Base-by-base conservation (phyloP, 768 basidiomycete species). In the Scleroderma bovista region DNA sequence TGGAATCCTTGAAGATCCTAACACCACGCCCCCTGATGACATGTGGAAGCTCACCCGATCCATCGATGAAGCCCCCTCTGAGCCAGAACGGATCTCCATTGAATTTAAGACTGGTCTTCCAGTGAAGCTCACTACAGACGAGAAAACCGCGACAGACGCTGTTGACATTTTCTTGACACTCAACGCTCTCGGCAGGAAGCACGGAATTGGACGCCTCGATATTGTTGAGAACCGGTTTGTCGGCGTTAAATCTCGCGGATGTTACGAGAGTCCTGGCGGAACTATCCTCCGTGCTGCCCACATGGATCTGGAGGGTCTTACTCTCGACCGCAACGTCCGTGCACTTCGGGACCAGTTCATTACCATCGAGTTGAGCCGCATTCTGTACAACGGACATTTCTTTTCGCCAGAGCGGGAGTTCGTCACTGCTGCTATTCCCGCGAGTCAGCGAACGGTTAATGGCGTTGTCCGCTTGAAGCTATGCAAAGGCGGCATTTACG, bases 181-280 rank as follows among this genome's bases (percentile, higher is more conserved):
- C 62, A 99, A 99, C 74, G 75, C 87, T 1, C 83, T 97, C 53
- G 96, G 88, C 32, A 79, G 95, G 57, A 91, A 89, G 65, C 95
- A 99, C 70, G 96, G 94, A 57, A 80, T 99, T 55, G 95, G 96
- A 24, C 83, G 96, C 52, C 88, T 97, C 72, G 96, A 99, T 68
- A 98, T 99, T 61, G 96, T 99, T 63, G 95, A 99, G 75, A 99
- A 99, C 76, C 81, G 96, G 47, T 99, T 96, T 75, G 97, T 98
- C 66, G 96, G 96, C 50, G 96, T 99, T 65, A 99, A 98, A 72
- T 93, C 90, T 43, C 90, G 96, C 29, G 96, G 96, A n/a, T 99
- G 96, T 74, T 99, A 99, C 75, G 96, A 99, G 71, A 87, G 89
- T 2, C 96, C 96, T 15, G 96, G 86, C 6, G 96, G 93, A 20